Conservation (phyloP, 148 eudicot genomes). For the Rhododendron kiyosumense region DNA sequence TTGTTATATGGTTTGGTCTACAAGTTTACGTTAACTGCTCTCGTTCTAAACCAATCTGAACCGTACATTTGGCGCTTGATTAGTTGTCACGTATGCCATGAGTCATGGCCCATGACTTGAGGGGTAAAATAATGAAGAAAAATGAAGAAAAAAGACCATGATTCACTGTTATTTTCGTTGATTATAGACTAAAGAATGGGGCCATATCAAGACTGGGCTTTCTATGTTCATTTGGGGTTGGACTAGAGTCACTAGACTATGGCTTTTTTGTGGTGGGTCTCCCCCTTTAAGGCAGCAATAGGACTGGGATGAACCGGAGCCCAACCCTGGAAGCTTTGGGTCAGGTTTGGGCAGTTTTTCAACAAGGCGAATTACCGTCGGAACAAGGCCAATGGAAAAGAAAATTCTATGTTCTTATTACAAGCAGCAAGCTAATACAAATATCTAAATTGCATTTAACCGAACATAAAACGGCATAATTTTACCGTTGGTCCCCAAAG, state of each 20-base stretch:
- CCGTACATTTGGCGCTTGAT: not conserved
- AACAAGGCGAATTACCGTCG: not conserved
- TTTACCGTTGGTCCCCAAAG: too few species aligned
- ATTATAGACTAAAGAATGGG: not conserved
- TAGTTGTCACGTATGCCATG: not conserved
- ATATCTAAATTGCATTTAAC: too few species aligned
- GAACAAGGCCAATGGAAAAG: not conserved
- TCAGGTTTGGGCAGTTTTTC: not conserved
- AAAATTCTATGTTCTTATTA: too few species aligned
- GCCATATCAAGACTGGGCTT: too few species aligned
- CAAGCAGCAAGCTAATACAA: too few species aligned
- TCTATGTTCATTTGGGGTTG: not conserved
- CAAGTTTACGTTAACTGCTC: not conserved
- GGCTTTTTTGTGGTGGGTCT: not conserved
- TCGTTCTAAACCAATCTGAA: not conserved
- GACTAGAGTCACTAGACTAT: not conserved
- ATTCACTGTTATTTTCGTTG: not conserved
- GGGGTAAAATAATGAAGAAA: too few species aligned
- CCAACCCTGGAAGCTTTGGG: not conserved
- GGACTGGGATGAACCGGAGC: not conserved
- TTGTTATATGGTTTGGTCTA: not conserved
- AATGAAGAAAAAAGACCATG: not conserved
- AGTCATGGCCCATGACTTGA: not conserved
- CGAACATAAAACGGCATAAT: too few species aligned
- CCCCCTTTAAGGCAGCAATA: not conserved